phyloP scores from a whole-genome alignment of 2,329 filamentous ascomycete species.

The Fusarium solani-melongenae region DNA sequence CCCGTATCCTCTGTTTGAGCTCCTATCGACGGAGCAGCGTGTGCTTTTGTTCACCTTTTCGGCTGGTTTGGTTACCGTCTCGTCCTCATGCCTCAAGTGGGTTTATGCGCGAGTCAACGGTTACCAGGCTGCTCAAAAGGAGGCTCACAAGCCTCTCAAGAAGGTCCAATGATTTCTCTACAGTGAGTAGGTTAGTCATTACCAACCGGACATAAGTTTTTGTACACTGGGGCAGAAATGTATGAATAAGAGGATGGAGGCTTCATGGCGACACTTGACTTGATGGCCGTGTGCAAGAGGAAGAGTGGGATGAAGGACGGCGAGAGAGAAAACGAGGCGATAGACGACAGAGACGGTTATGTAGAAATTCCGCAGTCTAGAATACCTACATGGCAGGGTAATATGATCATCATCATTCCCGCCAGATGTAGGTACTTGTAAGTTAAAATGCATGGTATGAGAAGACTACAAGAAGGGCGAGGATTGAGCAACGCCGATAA shows the following conservation, averaged over 20 bases:
- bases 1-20: slow-evolving; percentile 85
- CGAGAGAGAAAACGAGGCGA: not conserved
- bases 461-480: not conserved
- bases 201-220: not conserved
- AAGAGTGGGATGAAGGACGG: not conserved
- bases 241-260: not conserved
- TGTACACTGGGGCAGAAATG: not conserved
- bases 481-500: not conserved
- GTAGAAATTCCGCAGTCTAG: not conserved
- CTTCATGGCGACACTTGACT: not conserved
- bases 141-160: slow-evolving; percentile 46
- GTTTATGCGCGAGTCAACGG: slow-evolving; percentile 76
- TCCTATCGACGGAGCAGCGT: slow-evolving; percentile 74
- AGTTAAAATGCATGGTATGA: not conserved
- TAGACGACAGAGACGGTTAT: not conserved
- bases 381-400: not conserved
- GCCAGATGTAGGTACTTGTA: not conserved
- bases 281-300: not conserved
- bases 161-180: slow-evolving; percentile 42
- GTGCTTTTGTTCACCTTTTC: slow-evolving; percentile 75
- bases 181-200: too few relatives aligned
- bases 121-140: slow-evolving; percentile 49
- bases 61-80: slow-evolving; percentile 77
- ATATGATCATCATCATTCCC: too few relatives aligned
- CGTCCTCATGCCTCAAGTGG: slow-evolving; percentile 76